Evolutionary conservation across 129 eudicot genomes (phyloP).

Genomic region (Lactuca saligna): DNA sequence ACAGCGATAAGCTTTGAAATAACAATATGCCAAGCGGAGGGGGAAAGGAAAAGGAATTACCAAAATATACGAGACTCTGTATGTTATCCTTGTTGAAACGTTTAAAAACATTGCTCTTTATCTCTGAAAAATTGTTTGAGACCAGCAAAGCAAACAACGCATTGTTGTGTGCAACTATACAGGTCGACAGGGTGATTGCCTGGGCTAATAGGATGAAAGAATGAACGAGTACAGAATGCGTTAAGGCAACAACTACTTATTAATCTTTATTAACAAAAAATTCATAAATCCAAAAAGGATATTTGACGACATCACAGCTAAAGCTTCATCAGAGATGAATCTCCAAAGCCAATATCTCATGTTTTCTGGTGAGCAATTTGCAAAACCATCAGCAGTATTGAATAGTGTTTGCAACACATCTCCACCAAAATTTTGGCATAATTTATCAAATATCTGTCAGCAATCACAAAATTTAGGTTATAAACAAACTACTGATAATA

Average conservation of each 20-base stretch:
- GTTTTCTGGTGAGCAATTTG: constrained; percentile 65
- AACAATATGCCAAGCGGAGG: constrained; percentile 3
- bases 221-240: constrained; percentile 66
- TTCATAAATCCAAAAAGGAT: constrained; percentile 53
- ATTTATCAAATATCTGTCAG: constrained; percentile 86
- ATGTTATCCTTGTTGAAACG: constrained; percentile 92
- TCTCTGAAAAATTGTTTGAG: constrained; percentile 94
- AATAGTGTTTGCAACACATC: constrained; percentile 91
- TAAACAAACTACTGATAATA: constrained; percentile 1
- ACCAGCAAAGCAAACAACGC: constrained; percentile 91
- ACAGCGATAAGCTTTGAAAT: too few relatives aligned
- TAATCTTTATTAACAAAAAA: not conserved
- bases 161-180: constrained; percentile 98
- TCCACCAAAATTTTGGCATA: constrained; percentile 95
- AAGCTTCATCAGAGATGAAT: constrained; percentile 67
- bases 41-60: constrained; percentile 39
- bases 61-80: constrained; percentile 81
- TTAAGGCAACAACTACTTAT: constrained; percentile 49
- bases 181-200: constrained; percentile 85
- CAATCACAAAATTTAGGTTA: constrained; percentile 11
- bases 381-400: constrained; percentile 77
- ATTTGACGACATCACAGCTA: constrained; percentile 78
- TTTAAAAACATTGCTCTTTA: constrained; percentile 92
- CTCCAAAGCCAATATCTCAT: constrained; percentile 62
- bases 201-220: constrained; percentile 92